phyloP scores from a whole-genome alignment of 306 rosid genomes.

The Quercus glauca region DNA sequence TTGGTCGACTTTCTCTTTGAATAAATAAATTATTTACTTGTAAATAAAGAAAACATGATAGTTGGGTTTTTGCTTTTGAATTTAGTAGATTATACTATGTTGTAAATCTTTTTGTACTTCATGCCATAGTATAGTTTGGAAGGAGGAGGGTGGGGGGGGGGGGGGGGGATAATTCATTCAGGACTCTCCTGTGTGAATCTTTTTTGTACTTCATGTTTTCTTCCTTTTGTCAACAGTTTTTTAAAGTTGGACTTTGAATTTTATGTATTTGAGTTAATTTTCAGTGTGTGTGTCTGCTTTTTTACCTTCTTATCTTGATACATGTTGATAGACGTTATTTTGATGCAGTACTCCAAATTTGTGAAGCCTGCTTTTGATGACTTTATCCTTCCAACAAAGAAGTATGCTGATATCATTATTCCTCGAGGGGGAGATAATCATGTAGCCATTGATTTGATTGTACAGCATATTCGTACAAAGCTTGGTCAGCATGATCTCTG shows the following conservation, averaged over 20 bases:
- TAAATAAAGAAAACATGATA: not conserved
- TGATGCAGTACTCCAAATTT: constrained; percentile 89
- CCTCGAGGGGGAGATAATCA: constrained; percentile 99
- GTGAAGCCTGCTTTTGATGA: constrained; percentile 99
- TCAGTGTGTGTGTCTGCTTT: not conserved
- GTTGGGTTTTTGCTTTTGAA: not conserved
- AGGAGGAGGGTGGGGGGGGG: no score
- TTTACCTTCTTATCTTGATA: constrained; percentile 7
- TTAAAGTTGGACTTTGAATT: not conserved
- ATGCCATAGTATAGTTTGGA: not conserved
- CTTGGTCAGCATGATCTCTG: constrained; percentile 99
- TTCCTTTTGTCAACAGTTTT: not conserved
- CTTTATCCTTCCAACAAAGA: constrained; percentile 95
- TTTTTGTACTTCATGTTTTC: not conserved
- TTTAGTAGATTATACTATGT: not conserved
- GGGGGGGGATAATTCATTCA: no score
- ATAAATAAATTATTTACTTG: not conserved
- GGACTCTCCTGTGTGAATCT: no score
- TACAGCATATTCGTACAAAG: constrained; percentile 94
- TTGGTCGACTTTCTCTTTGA: not conserved
- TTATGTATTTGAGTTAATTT: constrained; percentile 3
- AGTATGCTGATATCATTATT: constrained; percentile 96
- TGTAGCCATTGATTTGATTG: constrained; percentile 96
- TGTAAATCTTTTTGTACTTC: not conserved
- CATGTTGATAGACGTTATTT: constrained; percentile 19